A percentile compares a stretch with the other conserved stretches of the same genome.
These are phyloP conservation scores for Rhizophagus prolifer DNA, from an alignment of 192 early-diverging fungal genomes.

Conservation along the genomic window DNA sequence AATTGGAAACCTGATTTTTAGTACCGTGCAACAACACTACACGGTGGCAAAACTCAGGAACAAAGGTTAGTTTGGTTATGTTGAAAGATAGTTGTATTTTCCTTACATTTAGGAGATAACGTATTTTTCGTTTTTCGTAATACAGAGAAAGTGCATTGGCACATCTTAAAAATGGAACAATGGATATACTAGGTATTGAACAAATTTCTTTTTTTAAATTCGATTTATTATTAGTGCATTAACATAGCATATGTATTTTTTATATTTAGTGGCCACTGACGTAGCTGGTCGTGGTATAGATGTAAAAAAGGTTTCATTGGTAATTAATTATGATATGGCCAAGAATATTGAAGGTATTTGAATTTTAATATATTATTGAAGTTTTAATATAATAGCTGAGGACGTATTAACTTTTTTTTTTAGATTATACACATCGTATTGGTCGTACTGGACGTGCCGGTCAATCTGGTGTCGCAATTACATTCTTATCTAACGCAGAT, in stretches of 20 bases:
- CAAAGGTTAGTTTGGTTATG: constrained; percentile 51
- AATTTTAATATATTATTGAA: not conserved
- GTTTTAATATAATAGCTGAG: constrained; percentile 1
- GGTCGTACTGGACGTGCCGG: constrained; percentile 99
- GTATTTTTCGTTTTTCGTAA: not conserved
- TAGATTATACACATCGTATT: constrained; percentile 97
- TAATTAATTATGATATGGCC: constrained; percentile 98
- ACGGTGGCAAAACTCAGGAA: constrained; percentile 97
- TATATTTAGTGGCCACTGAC: constrained; percentile 82
- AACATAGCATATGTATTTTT: not conserved
- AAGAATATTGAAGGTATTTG: constrained; percentile 87
- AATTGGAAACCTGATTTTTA: constrained; percentile 25
- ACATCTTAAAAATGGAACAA: constrained; percentile 76
- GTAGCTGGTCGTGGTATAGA: constrained; percentile 99
- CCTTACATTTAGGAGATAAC: not conserved
- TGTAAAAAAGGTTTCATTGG: constrained; percentile 94
- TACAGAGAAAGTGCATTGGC: constrained; percentile 78
- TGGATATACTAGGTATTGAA: constrained; percentile 64
- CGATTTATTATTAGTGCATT: not conserved
- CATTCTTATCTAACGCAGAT: constrained; percentile 82
- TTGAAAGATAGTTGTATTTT: not conserved
- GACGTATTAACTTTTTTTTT: not conserved
- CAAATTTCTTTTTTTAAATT: not conserved
- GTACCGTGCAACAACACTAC: constrained; percentile 75
- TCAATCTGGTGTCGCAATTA: constrained; percentile 82